Evolutionary conservation across 345 rosid species (phyloP), one percentile per base, ranked within the genome.

Genomic region (Aurinia saxatilis): DNA sequence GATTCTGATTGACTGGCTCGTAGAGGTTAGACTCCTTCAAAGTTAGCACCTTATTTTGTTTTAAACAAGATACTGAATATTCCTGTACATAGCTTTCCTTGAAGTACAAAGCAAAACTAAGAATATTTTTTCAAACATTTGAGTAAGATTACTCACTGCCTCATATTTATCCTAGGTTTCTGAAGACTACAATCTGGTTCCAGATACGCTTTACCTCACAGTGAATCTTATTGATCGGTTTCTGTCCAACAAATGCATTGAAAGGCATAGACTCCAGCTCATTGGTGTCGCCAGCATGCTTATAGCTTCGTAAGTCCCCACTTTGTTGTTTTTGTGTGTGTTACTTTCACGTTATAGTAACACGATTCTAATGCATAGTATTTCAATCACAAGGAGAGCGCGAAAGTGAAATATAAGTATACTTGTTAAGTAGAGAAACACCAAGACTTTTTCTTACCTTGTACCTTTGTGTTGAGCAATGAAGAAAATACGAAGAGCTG

Each of bases 281-380:
- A 82, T 92, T 58, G 98, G 98, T 60, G 97, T 85, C 68, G 56
- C 95, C 63, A 89, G 96, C 90, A 84, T 92, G 98, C 82, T 89
- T 65, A 87, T 92, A 74, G 88, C 98, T 67, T 87, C 98, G 98
- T 92, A 85, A 87, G 98, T 76, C 21, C 54, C 39, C 52, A 11
- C 33, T 55, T 61, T 35, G 10, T 12, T 47, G 14, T 50, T 35
- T 37, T 12, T 25, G 10, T 23, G 6, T 33, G 33, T 38, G 54
- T 33, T 15, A 27, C 12, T 18, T 38, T 40, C 47, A 31, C 44
- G 23, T 40, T 40, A 50, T 50, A 58, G 9, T 13, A 37, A 7
- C 13, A 8, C 1, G 35, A 48, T 39, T 40, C 57, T 21, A 31
- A 12, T 60, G 11, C 31, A 71, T 16, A 39, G 17, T 48, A 37